Conservation (phyloP, 2,329 filamentous ascomycete genomes). For the Blastomyces silverae region DNA sequence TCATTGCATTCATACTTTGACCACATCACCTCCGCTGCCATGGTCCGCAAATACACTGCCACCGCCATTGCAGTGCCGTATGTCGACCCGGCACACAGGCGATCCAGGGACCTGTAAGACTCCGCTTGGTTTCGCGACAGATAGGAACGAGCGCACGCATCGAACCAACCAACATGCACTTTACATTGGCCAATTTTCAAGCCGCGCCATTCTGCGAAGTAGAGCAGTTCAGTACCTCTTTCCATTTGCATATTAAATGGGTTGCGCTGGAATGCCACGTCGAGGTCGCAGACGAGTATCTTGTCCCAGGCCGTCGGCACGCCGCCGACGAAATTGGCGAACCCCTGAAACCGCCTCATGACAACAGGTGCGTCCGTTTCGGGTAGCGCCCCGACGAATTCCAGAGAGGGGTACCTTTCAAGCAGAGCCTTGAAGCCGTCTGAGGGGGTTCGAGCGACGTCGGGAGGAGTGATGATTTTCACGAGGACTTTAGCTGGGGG, state of each 20-base stretch:
- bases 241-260: not conserved
- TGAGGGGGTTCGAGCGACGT: not conserved
- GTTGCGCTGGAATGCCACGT: conserved; percentile 1
- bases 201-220: not conserved
- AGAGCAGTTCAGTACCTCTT: not conserved
- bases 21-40: not conserved
- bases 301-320: not conserved
- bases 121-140: not conserved
- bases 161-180: not conserved
- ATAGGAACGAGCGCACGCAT: not conserved
- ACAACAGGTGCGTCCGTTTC: not conserved
- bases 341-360: not conserved
- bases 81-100: not conserved
- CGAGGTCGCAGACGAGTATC: not conserved
- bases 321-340: not conserved
- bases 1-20: not conserved
- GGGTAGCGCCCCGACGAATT: not conserved
- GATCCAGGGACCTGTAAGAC: not conserved
- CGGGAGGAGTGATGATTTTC: conserved; percentile 2
- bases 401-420: not conserved
- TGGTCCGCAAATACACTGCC: not conserved
- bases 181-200: not conserved
- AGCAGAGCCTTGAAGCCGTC: not conserved
- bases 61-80: not conserved
- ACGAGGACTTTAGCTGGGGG: not conserved